A percentile compares a stretch with the other conserved stretches of the same genome.
These are phyloP conservation scores for Cryptosporidium canis DNA, from an alignment of 169 alveolate species.

Conservation along the genomic window DNA sequence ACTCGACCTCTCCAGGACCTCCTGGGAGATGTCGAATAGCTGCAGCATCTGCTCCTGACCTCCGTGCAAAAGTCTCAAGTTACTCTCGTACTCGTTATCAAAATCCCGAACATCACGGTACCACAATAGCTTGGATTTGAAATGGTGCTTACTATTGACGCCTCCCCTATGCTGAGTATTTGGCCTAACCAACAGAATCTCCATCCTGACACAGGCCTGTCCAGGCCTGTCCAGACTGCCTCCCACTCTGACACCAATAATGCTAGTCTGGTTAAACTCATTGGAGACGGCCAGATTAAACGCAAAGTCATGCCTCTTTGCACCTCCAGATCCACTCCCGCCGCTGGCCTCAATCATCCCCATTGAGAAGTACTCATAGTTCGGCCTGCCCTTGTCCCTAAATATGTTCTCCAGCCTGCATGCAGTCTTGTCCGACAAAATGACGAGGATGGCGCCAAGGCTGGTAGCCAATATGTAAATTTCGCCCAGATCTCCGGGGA, in stretches of 20 bases:
- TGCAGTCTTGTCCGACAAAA: neutral
- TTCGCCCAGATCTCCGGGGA: neutral
- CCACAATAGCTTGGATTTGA: constrained; percentile 21
- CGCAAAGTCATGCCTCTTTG: neutral
- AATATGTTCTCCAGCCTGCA: constrained; percentile 12
- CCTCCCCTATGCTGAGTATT: constrained; percentile 15
- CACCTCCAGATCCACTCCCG: neutral
- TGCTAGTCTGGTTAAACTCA: constrained; percentile 26
- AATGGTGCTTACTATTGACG: constrained; percentile 5
- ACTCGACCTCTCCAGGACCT: neutral
- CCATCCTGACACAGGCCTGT: neutral
- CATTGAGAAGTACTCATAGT: neutral
- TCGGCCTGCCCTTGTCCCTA: constrained; percentile 1
- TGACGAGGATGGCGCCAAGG: neutral
- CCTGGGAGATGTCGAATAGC: neutral
- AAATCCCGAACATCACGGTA: constrained; percentile 21
- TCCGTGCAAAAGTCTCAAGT: constrained; percentile 20
- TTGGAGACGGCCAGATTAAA: constrained; percentile 24
- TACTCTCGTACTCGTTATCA: neutral
- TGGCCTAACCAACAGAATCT: constrained; percentile 8
- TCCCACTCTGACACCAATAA: neutral
- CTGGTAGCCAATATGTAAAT: constrained; percentile 12
- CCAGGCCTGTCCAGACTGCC: neutral
- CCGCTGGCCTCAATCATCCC: neutral
- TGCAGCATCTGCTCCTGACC: constrained; percentile 60